Percentiles rank a stretch among this genome's conserved stretches.
Conservation (phyloP, 257 asterid genomes). For the Parsonsia alboflavescens region DNA sequence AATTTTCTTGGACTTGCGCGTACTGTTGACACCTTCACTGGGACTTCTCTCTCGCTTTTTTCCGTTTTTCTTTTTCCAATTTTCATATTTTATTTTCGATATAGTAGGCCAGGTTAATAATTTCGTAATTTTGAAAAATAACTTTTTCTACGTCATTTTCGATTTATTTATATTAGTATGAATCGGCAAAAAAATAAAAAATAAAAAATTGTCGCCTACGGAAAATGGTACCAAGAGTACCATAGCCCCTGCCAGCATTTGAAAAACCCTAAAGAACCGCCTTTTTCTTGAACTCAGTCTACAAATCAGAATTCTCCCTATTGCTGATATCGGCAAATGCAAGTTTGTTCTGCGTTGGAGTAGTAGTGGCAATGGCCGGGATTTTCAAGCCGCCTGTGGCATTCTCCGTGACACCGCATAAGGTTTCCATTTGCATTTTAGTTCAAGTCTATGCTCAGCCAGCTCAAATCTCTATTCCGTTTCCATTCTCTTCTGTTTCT, state of each 20-base stretch:
- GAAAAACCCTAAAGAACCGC: conserved; percentile 1
- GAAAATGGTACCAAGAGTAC: too few relatives aligned
- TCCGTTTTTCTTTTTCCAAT: not conserved
- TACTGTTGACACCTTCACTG: not conserved
- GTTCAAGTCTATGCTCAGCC: conserved; percentile 82
- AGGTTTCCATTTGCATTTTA: conserved; percentile 70
- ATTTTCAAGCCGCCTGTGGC: conserved; percentile 5
- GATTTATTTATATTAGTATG: too few relatives aligned
- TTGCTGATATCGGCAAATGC: not conserved
- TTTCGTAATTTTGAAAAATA: too few relatives aligned
- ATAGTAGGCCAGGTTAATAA: too few relatives aligned
- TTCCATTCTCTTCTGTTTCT: conserved; percentile 79
- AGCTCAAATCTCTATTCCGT: conserved; percentile 59
- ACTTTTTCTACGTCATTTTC: too few relatives aligned
- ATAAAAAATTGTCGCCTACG: too few relatives aligned
- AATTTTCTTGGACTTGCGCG: conserved; percentile 4
- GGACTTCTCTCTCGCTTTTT: not conserved
- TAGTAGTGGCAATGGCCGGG: not conserved
- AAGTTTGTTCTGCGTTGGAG: not conserved
- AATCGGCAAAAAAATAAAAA: too few relatives aligned
- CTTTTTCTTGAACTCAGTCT: not conserved
- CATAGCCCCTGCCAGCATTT: not conserved
- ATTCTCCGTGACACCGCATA: conserved; percentile 77
- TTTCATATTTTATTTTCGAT: not conserved
- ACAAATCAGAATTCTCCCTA: not conserved